These are phyloP conservation scores for Ajuga chamaepitys DNA, from an alignment of 257 asterid genomes.

Conservation along the genomic window DNA sequence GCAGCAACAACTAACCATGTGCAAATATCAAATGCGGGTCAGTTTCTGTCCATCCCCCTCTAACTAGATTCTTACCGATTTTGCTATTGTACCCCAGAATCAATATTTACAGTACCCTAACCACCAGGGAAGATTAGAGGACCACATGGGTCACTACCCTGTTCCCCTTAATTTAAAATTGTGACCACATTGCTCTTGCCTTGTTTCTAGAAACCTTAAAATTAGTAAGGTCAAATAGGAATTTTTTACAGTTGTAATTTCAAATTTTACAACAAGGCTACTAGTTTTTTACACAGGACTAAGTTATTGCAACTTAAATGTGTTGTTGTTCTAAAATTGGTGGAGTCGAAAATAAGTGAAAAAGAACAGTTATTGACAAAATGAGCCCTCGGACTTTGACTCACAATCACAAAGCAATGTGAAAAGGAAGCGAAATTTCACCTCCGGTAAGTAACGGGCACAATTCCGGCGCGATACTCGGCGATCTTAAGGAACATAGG, in stretches of 20 bases:
- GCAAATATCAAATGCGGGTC: conserved; percentile 11
- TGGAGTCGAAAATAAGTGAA: too few species aligned
- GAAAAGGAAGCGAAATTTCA: not conserved
- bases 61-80: not conserved
- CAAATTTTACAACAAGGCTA: too few species aligned
- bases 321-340: too few species aligned
- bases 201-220: not conserved
- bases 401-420: too few species aligned
- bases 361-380: too few species aligned
- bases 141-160: not conserved
- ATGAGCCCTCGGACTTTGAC: too few species aligned
- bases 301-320: too few species aligned
- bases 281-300: too few species aligned
- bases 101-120: not conserved
- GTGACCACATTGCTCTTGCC: not conserved
- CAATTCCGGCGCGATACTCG: conserved; percentile 67
- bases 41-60: not conserved
- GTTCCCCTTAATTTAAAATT: too few species aligned
- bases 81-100: conserved; percentile 1
- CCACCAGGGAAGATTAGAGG: not conserved
- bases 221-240: too few species aligned
- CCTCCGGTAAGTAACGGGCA: conserved; percentile 73
- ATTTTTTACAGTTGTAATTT: too few species aligned
- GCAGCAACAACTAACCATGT: conserved; percentile 18
- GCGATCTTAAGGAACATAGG: conserved; percentile 80